Conservation (phyloP, 352 stramenopile genomes). For the Phytophthora constricta region DNA sequence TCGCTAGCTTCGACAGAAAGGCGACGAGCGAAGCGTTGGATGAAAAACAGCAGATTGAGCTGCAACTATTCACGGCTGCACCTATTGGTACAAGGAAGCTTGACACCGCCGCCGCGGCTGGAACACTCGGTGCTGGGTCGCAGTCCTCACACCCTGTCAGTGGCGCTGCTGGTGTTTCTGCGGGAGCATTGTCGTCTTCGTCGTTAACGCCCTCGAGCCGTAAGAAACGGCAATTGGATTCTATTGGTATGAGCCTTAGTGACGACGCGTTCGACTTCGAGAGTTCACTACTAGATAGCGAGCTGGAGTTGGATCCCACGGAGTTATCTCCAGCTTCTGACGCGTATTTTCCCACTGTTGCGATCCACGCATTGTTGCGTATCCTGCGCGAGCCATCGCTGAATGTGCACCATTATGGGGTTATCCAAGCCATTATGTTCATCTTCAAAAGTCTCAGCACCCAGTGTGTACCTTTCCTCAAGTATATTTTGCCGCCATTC, state of each 20-base stretch:
- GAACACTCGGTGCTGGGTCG: conserved; percentile 28
- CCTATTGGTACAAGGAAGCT: conserved; percentile 83
- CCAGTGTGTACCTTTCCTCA: conserved; percentile 96
- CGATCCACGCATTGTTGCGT: conserved; percentile 95
- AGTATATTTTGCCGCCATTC: conserved; percentile 98
- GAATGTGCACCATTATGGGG: conserved; percentile 95
- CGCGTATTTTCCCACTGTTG: conserved; percentile 97
- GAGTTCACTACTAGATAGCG: conserved; percentile 61
- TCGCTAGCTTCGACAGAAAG: conserved; percentile 62
- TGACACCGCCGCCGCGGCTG: conserved; percentile 35
- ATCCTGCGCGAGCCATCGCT: conserved; percentile 97
- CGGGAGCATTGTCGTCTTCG: conserved; percentile 18
- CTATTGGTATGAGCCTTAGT: conserved; percentile 33
- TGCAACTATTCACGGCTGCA: conserved; percentile 85
- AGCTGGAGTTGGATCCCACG: conserved; percentile 72
- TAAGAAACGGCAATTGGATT: conserved; percentile 35
- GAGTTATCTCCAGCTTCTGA: conserved; percentile 83
- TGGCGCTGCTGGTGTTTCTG: conserved; percentile 25
- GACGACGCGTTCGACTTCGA: conserved; percentile 76
- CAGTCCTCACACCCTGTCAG: conserved; percentile 39
- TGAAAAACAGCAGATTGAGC: conserved; percentile 89
- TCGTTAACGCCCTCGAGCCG: conserved; percentile 30
- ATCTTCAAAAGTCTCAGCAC: conserved; percentile 98
- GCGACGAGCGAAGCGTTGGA: conserved; percentile 68
- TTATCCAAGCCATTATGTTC: conserved; percentile 99